These are phyloP conservation scores for Saitozyma podzolica DNA, from an alignment of 768 basidiomycete genomes.

Conservation along the genomic window DNA sequence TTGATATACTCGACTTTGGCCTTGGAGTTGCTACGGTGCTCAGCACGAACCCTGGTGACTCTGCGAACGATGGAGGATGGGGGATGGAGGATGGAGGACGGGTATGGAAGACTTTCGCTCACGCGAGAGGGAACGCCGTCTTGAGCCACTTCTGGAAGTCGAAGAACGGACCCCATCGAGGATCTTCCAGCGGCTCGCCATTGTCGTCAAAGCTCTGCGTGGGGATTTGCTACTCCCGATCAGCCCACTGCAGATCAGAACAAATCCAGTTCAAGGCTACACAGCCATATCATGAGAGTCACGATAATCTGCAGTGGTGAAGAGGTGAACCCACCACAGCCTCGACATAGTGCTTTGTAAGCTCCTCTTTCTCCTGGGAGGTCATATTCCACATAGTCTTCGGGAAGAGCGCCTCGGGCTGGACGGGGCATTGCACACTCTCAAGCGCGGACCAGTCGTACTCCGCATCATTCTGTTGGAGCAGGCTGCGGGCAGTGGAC, in stretches of 20 bases:
- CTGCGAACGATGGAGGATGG: neutral
- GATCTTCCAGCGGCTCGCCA: slow-evolving; percentile 50
- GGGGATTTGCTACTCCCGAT: slow-evolving; percentile 37
- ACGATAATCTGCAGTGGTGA: no score
- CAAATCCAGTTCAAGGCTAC: neutral
- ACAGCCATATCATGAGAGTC: neutral
- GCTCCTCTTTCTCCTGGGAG: slow-evolving; percentile 30
- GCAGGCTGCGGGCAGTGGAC: neutral
- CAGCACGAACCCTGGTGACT: slow-evolving; percentile 1
- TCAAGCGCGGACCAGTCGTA: neutral
- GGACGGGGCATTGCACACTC: slow-evolving; percentile 29
- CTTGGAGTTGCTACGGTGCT: slow-evolving; percentile 18
- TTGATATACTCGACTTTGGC: slow-evolving; percentile 48
- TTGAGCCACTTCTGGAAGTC: slow-evolving; percentile 48
- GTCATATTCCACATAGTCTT: slow-evolving; percentile 34
- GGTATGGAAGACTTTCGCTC: slow-evolving; percentile 2
- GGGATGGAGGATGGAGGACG: neutral
- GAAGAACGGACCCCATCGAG: slow-evolving; percentile 50
- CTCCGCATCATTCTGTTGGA: neutral
- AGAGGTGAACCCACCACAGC: slow-evolving; percentile 37
- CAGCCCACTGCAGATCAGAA: neutral
- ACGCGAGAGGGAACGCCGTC: slow-evolving; percentile 44
- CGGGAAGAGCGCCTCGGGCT: slow-evolving; percentile 38
- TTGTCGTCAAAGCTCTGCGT: slow-evolving; percentile 50
- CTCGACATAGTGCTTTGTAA: slow-evolving; percentile 24